Evolutionary conservation across 164 flowering plant species (phyloP).

Genomic region (Vitis rupestris): DNA sequence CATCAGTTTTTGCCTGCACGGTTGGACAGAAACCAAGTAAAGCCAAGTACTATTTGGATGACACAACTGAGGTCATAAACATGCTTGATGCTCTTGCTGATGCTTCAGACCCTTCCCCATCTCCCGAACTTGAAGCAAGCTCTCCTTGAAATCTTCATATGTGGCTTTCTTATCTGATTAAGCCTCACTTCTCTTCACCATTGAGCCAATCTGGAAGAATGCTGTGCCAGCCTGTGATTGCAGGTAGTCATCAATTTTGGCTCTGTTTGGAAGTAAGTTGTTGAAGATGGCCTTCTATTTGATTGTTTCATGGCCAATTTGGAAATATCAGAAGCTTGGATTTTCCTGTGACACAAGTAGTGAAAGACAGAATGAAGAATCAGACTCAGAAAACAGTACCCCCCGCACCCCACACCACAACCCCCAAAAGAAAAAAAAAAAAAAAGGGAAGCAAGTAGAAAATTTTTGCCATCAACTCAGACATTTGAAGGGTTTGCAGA

Average conservation of each 20-base stretch:
- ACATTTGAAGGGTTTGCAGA: not conserved
- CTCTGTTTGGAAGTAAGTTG: constrained; percentile 14
- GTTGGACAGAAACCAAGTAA: constrained; percentile 70
- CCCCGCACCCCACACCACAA: too few species aligned
- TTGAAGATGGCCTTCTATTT: constrained; percentile 2
- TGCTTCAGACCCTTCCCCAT: constrained; percentile 36
- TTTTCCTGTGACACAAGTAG: not conserved
- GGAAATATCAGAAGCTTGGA: constrained; percentile 9
- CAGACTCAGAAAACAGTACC: too few species aligned
- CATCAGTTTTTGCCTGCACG: constrained; percentile 48
- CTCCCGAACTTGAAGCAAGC: constrained; percentile 6
- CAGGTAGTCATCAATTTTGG: constrained; percentile 1
- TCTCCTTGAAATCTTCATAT: constrained; percentile 17
- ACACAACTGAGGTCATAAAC: constrained; percentile 40
- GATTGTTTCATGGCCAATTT: constrained; percentile 2
- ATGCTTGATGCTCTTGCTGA: constrained; percentile 49
- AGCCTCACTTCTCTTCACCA: constrained; percentile 8
- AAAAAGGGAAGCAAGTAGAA: not conserved
- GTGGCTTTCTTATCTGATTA: not conserved
- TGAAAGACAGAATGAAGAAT: not conserved
- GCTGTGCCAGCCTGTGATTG: not conserved
- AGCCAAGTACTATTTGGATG: constrained; percentile 63
- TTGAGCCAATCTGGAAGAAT: not conserved
- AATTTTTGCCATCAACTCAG: not conserved
- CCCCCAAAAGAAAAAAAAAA: not conserved